These are phyloP conservation scores for Puccinellia tenuiflora DNA, from an alignment of 176 grass and related monocot species.

Conservation along the genomic window DNA sequence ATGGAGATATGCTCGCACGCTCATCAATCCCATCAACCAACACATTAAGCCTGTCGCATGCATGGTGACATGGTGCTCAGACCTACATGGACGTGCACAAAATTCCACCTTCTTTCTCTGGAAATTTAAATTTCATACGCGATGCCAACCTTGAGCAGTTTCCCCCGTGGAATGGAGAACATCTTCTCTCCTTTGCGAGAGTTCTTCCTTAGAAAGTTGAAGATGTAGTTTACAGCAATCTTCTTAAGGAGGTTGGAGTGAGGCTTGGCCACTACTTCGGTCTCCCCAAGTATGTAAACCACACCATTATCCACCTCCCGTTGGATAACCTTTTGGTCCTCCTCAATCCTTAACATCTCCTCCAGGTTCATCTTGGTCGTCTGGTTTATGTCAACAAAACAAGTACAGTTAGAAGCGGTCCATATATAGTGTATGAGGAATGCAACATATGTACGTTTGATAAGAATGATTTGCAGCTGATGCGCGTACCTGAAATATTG, in stretches of 20 bases:
- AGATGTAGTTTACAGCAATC: conserved; percentile 48
- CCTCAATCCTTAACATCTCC: conserved; percentile 37
- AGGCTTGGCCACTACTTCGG: conserved; percentile 46
- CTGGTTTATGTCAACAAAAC: background rate
- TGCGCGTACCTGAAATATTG: conserved; percentile 19
- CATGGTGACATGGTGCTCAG: background rate
- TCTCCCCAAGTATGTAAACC: conserved; percentile 62
- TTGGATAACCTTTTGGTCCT: conserved; percentile 47
- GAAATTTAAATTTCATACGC: conserved; percentile 52
- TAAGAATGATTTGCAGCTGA: background rate
- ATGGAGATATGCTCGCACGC: background rate
- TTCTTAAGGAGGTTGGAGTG: conserved; percentile 50
- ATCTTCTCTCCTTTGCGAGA: conserved; percentile 53
- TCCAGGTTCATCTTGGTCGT: conserved; percentile 36
- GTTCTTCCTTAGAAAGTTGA: conserved; percentile 56
- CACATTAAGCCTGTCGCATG: background rate
- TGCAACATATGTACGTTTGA: background rate
- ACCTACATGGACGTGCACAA: background rate
- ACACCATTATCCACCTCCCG: conserved; percentile 57
- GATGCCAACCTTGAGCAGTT: conserved; percentile 69
- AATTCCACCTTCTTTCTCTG: background rate
- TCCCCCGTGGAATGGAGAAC: conserved; percentile 49
- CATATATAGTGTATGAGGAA: background rate
- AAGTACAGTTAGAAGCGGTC: background rate
- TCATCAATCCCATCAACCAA: background rate